Base-by-base conservation (phyloP, 331 rosid genomes). In the Malus hybrid region DNA sequence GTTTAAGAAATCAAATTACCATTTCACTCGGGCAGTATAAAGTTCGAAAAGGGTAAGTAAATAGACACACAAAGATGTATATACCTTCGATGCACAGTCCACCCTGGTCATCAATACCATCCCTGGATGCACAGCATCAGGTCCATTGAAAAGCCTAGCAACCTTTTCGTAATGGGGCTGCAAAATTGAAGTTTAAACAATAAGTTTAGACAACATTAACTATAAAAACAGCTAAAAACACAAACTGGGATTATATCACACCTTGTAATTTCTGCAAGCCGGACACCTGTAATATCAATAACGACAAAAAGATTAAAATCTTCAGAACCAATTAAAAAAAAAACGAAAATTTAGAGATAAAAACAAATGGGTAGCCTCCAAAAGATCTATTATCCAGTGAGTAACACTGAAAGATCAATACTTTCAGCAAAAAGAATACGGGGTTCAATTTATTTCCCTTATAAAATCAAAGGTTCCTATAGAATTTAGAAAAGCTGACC, bases 241-340 rank as follows among this genome's bases (percentile, higher is more conserved):
- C 20, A 33, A 48, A 48, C 12, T 14, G 19, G 58, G 24, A 16
- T 73, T 80, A 72, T 14, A 70, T 76, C 42, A 76, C 80, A 89
- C 99, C 99, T 94, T 94, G 77, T 94, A 92, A 79, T 94, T 90
- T 76, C 97, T 86, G 89, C 99, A 94, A 53, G 99, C 97, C 72
- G 99, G 99, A 67, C 97, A 94, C 99, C 99, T 94, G 88, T 16
- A 39, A 75, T 63, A 70, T n/a, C 77, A 85, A 72, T 16, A 75
- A 57, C 26, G 64, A 61, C 50, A 60, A 72, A 39, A 71, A 64
- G 63, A 82, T 86, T 53, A 84, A 80, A 82, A 81, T 46, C 52
- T 72, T 66, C 28, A 56, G 7, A 22, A 33, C 0, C 10, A 71
- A n/a, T n/a, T 28, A 24, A 52, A 55, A 73, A 63, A 61, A 62